These are phyloP conservation scores for Picochlorum sp. DNA, from an alignment of 139 green algal species.

Conservation along the genomic window DNA sequence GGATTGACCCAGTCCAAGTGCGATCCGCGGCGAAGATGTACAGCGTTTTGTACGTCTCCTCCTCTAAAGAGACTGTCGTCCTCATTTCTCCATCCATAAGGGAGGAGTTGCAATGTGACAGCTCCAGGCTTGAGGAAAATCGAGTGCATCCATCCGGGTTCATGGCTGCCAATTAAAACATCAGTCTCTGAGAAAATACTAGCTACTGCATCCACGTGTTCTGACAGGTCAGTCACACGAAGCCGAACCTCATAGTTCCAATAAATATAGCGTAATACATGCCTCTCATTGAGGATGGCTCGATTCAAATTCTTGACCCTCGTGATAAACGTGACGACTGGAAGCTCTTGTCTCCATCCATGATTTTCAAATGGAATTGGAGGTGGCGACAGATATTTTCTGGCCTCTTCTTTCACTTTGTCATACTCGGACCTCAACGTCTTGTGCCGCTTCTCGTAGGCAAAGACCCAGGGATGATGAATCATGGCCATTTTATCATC, in stretches of 20 bases:
- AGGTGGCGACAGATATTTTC: not conserved
- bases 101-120: conserved; percentile 9
- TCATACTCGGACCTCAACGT: not conserved
- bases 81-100: conserved; percentile 2
- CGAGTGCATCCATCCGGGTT: conserved; percentile 4
- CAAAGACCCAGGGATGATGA: conserved; percentile 14
- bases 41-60: conserved; percentile 1
- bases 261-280: conserved; percentile 10
- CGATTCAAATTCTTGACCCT: not conserved
- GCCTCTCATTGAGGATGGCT: conserved; percentile 10
- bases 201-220: not conserved
- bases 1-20: conserved; percentile 14
- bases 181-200: conserved; percentile 3
- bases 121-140: conserved; percentile 13
- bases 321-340: conserved; percentile 4
- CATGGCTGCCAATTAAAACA: conserved; percentile 5
- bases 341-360: not conserved
- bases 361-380: not conserved
- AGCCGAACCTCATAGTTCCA: conserved; percentile 6
- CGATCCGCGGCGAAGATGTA: conserved; percentile 6
- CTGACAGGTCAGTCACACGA: not conserved
- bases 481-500: conserved; percentile 1
- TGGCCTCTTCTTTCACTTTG: not conserved
- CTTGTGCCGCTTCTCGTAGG: not conserved
- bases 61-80: not conserved